Base-by-base conservation (phyloP, 371 early-diverging fungal species). In the Entomophthora muscae region DNA sequence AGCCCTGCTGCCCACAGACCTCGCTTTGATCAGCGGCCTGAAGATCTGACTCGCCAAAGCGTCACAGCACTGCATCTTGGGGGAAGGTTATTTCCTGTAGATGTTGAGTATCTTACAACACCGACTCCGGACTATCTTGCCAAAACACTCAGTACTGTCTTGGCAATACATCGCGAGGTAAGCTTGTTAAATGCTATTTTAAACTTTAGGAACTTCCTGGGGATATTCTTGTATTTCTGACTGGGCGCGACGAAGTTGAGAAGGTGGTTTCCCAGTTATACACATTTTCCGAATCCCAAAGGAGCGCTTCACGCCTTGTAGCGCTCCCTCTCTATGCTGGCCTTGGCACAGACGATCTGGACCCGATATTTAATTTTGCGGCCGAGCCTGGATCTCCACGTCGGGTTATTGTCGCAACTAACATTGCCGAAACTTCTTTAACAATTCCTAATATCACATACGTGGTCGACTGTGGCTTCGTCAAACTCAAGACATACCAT, bases 171-270 rank as follows among this genome's bases (percentile, higher is more conserved):
- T 69, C 71, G 74, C 56, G 63, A 77, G 62, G 78, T 77, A 63
- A 31, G 17, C 10, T 61, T n/a, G 24, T 21, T 63, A n/a, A 42
- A 22, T 53, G 17, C 3, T 5, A 59, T 21, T 27, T 64, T 29
- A 13, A 28, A 17, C 42, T 17, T 5, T 66, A 75, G 73, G 82
- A 83, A 68, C 73, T 73, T 31, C 65, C 72, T 5, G 90, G 90
- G 5, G 91, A 89, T 67, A 86, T 95, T 62, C 71, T 93, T 5
- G 78, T 91, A 0, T 91, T 94, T 70, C 65, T 94, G 65, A 88
- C 91, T 0, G 91, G 92, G 1, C 72, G 82, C 28, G 90, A 91
- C 29, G 90, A 94, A 65, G 84, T 94, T 51, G 86, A 92, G 57
- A 72, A 64, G 2, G 78, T 81, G 0, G 81, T 84, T 0, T 52